Base-by-base conservation (phyloP, 2,329 filamentous ascomycete genomes). In the Magnaporthiopsis incrustans region DNA sequence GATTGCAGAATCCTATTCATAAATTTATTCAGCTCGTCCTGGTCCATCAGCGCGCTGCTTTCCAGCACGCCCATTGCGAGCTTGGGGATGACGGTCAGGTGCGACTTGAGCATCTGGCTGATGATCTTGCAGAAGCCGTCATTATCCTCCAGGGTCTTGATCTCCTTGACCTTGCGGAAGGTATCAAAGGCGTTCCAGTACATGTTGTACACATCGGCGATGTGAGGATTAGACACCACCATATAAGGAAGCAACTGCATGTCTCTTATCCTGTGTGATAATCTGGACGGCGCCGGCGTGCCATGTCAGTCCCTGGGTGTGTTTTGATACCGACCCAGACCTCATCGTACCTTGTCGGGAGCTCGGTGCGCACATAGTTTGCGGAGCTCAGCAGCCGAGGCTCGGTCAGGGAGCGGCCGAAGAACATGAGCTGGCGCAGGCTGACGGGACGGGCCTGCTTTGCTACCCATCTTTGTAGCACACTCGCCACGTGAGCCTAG, bases 141-240 rank as follows among this genome's bases (percentile, higher is more conserved):
- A 74, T 99, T 99, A 71, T 98, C 94, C 38, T 96, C 90, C 50
- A 97, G 78, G 0, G 87, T 90, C 71, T 89, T 89, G 69, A 99
- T 87, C 72, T 97, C 92, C 62, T 88, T 88, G 57, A 97, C 81
- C 69, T 89, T 89, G 60, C 95, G 90, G 68, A 98, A 90, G 63
- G 82, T 87, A 74, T 99, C 95, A 71, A 99, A 99, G n/a, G 95
- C 94, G 69, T 88, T 88, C 77, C 97, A 96, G 80, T 99, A 99
- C 8, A 97, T 83, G 74, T 98, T 92, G 77, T 99, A 99, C 44
- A 98, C 95, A 68, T 96, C 88, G 73, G 90, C 92, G 67, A 99
- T 90, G 75, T 99, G 92, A 8, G 87, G 87, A 71, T 99, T 99
- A n/a, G 91, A 93, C 60, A 98, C 91, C 64, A 98, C 94, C 53